Percentiles rank a stretch among this genome's conserved stretches.
Evolutionary conservation across 805 yeast genomes (phyloP).

Genomic region (Lipomyces starkeyi): DNA sequence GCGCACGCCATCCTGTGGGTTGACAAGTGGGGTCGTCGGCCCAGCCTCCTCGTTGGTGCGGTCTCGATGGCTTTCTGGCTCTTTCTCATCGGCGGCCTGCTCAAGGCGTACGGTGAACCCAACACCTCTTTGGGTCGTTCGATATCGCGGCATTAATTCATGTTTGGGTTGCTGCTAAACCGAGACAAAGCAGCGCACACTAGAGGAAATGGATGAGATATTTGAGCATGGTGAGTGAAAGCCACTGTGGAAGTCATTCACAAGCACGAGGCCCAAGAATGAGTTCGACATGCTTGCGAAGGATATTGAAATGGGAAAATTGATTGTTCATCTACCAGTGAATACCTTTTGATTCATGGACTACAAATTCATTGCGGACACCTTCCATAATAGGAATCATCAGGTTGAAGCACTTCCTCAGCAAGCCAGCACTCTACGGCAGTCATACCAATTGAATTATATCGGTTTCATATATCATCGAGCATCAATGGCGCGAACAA

Average conservation of each 20-base stretch:
- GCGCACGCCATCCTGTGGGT: constrained; percentile 79
- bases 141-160: constrained; percentile 45
- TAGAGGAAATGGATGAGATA: constrained; percentile 65
- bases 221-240: constrained; percentile 48
- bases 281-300: constrained; percentile 15
- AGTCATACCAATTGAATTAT: too few species aligned
- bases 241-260: constrained; percentile 21
- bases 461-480: too few species aligned
- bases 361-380: too few species aligned
- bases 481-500: too few species aligned
- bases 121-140: constrained; percentile 65
- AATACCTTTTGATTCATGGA: neutral
- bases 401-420: neutral
- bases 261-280: neutral
- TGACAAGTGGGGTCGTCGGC: too few species aligned
- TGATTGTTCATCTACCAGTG: constrained; percentile 7
- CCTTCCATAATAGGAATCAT: too few species aligned
- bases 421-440: too few species aligned
- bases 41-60: neutral
- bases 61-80: constrained; percentile 34
- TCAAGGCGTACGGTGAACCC: constrained; percentile 49
- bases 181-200: constrained; percentile 83
- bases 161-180: constrained; percentile 72
- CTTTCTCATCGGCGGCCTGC: constrained; percentile 54
- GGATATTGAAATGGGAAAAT: too few species aligned